Evolutionary conservation across 495 filamentous ascomycete species (phyloP).

Genomic region (Diplogelasinospora grovesii): DNA sequence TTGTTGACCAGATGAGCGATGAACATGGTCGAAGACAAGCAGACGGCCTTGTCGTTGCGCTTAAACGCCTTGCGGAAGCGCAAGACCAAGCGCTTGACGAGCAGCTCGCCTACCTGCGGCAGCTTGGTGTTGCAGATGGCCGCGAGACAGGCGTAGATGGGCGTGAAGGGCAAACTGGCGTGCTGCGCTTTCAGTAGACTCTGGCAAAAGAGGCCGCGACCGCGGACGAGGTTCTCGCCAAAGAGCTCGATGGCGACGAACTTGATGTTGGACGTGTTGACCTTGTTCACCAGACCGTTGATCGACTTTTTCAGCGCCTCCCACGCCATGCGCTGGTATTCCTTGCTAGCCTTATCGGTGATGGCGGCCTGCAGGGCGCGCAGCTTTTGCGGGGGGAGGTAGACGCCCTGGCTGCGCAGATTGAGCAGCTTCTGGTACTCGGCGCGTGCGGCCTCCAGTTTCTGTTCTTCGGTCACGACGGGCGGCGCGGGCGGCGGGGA

Average conservation of each 20-base stretch:
- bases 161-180: slow-evolving; percentile 90
- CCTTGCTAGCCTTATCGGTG: slow-evolving; percentile 90
- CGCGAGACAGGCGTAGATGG: slow-evolving; percentile 89
- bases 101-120: slow-evolving; percentile 84
- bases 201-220: slow-evolving; percentile 85
- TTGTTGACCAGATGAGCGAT: slow-evolving; percentile 92
- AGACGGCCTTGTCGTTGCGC: slow-evolving; percentile 94
- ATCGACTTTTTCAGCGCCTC: slow-evolving; percentile 98
- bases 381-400: slow-evolving; percentile 87
- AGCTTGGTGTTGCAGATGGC: slow-evolving; percentile 98
- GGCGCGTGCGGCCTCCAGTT: slow-evolving; percentile 70
- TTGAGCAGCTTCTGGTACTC: slow-evolving; percentile 87
- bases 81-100: slow-evolving; percentile 77
- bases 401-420: slow-evolving; percentile 89
- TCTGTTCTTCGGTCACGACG: slow-evolving; percentile 70
- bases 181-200: slow-evolving; percentile 97
- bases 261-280: slow-evolving; percentile 97
- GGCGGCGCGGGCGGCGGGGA: slow-evolving; percentile 46
- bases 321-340: slow-evolving; percentile 99
- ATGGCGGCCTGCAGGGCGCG: slow-evolving; percentile 92
- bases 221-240: slow-evolving; percentile 85
- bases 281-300: slow-evolving; percentile 97
- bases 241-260: slow-evolving; percentile 94
- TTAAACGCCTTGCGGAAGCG: slow-evolving; percentile 96
- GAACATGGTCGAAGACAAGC: slow-evolving; percentile 83